A percentile compares a stretch with the other conserved stretches of the same genome.
phyloP scores from a whole-genome alignment of 352 stramenopile species.

The Phytophthora rubi region DNA sequence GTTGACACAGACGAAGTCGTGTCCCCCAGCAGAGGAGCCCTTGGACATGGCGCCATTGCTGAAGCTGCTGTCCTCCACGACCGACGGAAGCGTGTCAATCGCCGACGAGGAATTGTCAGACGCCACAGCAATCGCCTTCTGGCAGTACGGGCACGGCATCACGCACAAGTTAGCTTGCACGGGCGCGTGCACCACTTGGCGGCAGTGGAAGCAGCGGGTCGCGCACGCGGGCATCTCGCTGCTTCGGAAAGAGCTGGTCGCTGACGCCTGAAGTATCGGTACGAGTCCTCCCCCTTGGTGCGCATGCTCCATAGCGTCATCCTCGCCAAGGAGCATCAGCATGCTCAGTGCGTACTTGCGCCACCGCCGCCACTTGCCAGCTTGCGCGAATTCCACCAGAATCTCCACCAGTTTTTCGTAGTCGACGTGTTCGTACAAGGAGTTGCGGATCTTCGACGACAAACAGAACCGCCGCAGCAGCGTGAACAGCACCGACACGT shows the following conservation, averaged over 20 bases:
- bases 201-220: constrained; percentile 67
- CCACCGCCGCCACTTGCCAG: constrained; percentile 49
- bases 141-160: constrained; percentile 52
- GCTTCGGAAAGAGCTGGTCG: constrained; percentile 17
- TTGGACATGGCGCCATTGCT: constrained; percentile 4
- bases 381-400: constrained; percentile 40
- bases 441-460: constrained; percentile 36
- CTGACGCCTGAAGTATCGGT: constrained; percentile 27
- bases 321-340: constrained; percentile 59
- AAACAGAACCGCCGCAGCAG: constrained; percentile 56
- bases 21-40: constrained; percentile 6
- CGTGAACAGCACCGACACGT: constrained; percentile 50
- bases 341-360: constrained; percentile 43
- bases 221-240: constrained; percentile 35
- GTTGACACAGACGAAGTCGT: constrained; percentile 63
- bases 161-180: constrained; percentile 35
- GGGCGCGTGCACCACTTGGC: constrained; percentile 54
- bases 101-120: constrained; percentile 40
- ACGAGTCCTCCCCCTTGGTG: constrained; percentile 19
- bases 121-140: constrained; percentile 46
- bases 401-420: constrained; percentile 53
- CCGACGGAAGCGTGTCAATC: constrained; percentile 37
- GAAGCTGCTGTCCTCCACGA: constrained; percentile 28
- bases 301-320: constrained; percentile 43
- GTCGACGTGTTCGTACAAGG: constrained; percentile 52